Percentiles rank a stretch among this genome's conserved stretches.
Conservation (phyloP, 768 basidiomycete species). For the Mycena epipterygia region DNA sequence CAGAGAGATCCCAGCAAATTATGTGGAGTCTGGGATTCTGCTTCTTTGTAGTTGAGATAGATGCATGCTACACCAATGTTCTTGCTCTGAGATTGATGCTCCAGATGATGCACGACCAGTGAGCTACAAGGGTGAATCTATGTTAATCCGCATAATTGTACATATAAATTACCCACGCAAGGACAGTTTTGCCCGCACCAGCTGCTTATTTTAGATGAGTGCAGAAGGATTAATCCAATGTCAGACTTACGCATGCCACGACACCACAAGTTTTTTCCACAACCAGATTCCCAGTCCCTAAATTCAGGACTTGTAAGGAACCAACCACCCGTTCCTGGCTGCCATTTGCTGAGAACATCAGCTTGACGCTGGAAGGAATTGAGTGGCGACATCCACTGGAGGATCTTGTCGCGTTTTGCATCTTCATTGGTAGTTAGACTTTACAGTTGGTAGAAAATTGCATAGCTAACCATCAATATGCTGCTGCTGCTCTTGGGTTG, state of each 20-base stretch:
- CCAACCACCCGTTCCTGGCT: slow-evolving; percentile 12
- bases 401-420: background rate
- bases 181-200: slow-evolving; percentile 21
- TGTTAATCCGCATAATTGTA: no score
- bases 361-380: slow-evolving; percentile 13
- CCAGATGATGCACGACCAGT: background rate
- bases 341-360: slow-evolving; percentile 4
- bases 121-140: background rate
- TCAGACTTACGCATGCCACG: slow-evolving; percentile 18
- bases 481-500: no score
- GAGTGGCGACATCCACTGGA: slow-evolving; percentile 12
- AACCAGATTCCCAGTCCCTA: background rate
- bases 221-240: background rate
- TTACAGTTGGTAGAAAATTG: background rate
- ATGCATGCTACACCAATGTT: no score
- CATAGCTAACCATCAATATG: background rate
- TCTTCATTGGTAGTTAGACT: no score
- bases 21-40: no score
- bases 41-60: no score
- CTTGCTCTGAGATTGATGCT: no score
- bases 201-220: background rate
- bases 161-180: background rate
- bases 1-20: no score
- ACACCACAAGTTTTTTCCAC: background rate
- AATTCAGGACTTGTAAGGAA: background rate